Base-by-base conservation (phyloP, 2,329 filamentous ascomycete species). In the Torrubiellomyces zombiae region DNA sequence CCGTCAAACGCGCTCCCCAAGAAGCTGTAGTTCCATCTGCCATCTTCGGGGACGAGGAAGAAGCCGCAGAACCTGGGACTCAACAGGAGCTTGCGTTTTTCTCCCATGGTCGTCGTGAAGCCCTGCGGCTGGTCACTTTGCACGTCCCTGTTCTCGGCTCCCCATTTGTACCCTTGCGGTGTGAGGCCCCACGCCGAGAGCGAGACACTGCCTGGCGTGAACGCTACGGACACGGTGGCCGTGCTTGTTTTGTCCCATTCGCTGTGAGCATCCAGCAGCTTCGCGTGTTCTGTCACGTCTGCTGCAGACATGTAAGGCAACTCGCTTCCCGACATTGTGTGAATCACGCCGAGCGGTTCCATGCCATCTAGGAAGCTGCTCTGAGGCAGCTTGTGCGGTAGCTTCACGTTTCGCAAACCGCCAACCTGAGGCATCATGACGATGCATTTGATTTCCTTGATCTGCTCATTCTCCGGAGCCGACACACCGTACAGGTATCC, bases 371-470 rank as follows among this genome's bases (percentile, higher is more conserved):
- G 70, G 48, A 85, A 82, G 44, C 94, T 83, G 52, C 94, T 83
- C 50, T 92, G 78, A 4, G 89, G 91, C 8, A 95, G 59, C 38
- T 89, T 72, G 32, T 91, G 78, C 2, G 89, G 83, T 20, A 95
- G 60, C 49, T 94, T 83, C 4, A 95, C 77, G 41, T 86, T 85
- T 31, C 86, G 81, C 9, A 89, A 78, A 32, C 80, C 89, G 29
- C 89, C 89, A 31, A 95, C 85, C 53, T 98, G 89, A 5, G 89
- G 91, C 10, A 98, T 72, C 80, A 98, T 89, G 39, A 93, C 86
- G 41, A 98, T 94, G 37, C 81, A 92, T 42, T 79, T 76, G 45
- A 98, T 75, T 49, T 98, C 91, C 64, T 95, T 98, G 51, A 98
- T 80, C 44, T 92, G 81, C 36, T 86, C 78, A 44, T 95, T 94